Base-by-base conservation (phyloP, 768 basidiomycete genomes). In the Boletus subcaerulescens region DNA sequence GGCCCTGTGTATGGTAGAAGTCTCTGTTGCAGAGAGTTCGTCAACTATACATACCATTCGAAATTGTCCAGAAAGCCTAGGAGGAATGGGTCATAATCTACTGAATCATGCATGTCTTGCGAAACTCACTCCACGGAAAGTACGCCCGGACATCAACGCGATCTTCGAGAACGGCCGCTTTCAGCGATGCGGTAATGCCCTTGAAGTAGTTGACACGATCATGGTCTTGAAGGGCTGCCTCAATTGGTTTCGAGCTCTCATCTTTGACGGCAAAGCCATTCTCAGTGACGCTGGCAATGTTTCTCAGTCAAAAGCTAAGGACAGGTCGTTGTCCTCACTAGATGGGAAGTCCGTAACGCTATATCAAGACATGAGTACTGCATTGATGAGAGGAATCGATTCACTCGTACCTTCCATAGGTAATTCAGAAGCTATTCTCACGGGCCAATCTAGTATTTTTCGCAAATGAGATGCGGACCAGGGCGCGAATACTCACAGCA, bases 221-320 rank as follows among this genome's bases (percentile, higher is more conserved):
- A n/a, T 65, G 70, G 64, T 87, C 86, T 24, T 79, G 69, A 24
- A 84, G 57, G 11, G 80, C 83, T 55, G 81, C 71, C 51, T 81
- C 80, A 8, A 81, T 60, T 2, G 84, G 72, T 71, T 80, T 75
- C 44, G 62, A 69, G 64, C 74, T 78, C 67, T 88, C 87, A 55
- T 80, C 76, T 65, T 85, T 86, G 48, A 87, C 82, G 12, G 85
- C 79, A 63, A 87, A 87, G 0, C 86, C 84, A 62, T 88, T 89
- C 71, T 89, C 85, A 3, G 85, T 88, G n/a, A 87, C 82, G 61
- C 83, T 85, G 48, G 32, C 14, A 13, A 33, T 1, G 41, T 38
- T 38, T 15, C 24, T 61, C 35, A 50, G 43, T 18, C 43, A 26
- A 51, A 33, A 5, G 26, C 5, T 12, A 35, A 12, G 33, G n/a